These are phyloP conservation scores for Morella rubra DNA, from an alignment of 306 rosid genomes.

Conservation along the genomic window DNA sequence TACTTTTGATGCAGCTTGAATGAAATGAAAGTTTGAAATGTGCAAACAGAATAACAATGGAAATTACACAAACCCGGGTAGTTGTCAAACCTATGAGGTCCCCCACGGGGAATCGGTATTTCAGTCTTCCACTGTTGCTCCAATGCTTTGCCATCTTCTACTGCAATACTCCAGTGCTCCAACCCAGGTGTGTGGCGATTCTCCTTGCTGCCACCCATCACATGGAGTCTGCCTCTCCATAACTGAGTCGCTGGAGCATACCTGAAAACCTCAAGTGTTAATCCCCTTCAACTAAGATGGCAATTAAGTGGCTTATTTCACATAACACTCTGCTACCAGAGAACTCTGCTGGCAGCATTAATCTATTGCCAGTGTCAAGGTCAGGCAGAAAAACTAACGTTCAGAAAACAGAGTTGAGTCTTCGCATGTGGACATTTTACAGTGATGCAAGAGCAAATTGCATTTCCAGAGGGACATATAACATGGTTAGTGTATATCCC, in stretches of 20 bases:
- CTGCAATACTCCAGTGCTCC: conserved; percentile 93
- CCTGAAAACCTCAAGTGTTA: conserved; percentile 38
- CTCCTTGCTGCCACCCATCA: conserved; percentile 96
- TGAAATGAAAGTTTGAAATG: background rate
- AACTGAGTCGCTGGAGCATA: conserved; percentile 90
- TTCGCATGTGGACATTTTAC: background rate
- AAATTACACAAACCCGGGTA: conserved; percentile 4
- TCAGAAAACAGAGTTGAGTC: background rate
- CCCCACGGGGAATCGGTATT: conserved; percentile 88
- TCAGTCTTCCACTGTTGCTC: conserved; percentile 70
- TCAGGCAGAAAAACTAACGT: too few relatives aligned
- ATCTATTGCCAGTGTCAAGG: conserved; percentile 5
- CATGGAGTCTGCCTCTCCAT: conserved; percentile 93
- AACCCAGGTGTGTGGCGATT: conserved; percentile 82
- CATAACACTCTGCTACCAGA: background rate
- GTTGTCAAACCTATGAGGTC: conserved; percentile 81
- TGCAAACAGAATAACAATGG: background rate
- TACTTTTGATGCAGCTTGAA: background rate
- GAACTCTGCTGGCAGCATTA: conserved; percentile 9
- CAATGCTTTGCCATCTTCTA: conserved; percentile 68
- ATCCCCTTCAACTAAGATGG: conserved; percentile 11
- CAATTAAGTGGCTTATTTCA: conserved; percentile 10
- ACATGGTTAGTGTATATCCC: conserved; percentile 6
- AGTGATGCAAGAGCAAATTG: conserved; percentile 9
- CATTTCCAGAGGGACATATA: conserved; percentile 6